Conservation (phyloP, 495 filamentous ascomycete species). For the Penicillium daleae region DNA sequence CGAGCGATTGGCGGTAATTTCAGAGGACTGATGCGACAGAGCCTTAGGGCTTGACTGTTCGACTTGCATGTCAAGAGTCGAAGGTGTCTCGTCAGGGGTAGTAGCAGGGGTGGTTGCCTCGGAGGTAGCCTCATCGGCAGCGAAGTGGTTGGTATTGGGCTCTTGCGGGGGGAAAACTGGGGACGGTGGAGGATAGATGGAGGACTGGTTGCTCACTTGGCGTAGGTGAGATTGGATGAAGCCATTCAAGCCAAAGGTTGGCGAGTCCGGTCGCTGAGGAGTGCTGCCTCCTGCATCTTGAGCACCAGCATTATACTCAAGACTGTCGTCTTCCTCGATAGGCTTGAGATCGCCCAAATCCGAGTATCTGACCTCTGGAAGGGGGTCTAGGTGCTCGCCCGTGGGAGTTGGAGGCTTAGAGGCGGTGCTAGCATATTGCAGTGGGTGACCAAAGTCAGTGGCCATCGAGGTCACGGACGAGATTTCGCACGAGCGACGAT, state of each 20-base stretch:
- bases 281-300: conserved; percentile 16
- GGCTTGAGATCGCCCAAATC: conserved; percentile 50
- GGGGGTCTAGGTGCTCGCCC: conserved; percentile 34
- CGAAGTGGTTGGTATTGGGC: conserved; percentile 3
- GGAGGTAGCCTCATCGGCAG: background rate
- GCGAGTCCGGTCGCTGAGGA: conserved; percentile 68
- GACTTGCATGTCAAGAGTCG: background rate
- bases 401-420: conserved; percentile 37
- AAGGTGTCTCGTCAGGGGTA: conserved; percentile 4
- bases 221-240: conserved; percentile 77
- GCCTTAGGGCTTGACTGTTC: conserved; percentile 11
- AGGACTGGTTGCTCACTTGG: conserved; percentile 78
- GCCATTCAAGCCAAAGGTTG: conserved; percentile 75
- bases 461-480: conserved; percentile 33
- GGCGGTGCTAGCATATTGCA: conserved; percentile 31
- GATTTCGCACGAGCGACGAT: conserved; percentile 26
- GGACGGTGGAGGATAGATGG: conserved; percentile 64
- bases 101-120: conserved; percentile 3
- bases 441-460: conserved; percentile 37
- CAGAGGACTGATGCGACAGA: conserved; percentile 19
- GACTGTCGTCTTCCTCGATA: conserved; percentile 42
- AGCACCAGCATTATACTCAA: conserved; percentile 3
- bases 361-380: conserved; percentile 48
- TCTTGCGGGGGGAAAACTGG: conserved; percentile 32
- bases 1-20: conserved; percentile 15